Percentiles rank a stretch among this genome's conserved stretches.
Evolutionary conservation across 2,329 filamentous ascomycete genomes (phyloP).

Genomic region (Phaeosphaeria sp.): DNA sequence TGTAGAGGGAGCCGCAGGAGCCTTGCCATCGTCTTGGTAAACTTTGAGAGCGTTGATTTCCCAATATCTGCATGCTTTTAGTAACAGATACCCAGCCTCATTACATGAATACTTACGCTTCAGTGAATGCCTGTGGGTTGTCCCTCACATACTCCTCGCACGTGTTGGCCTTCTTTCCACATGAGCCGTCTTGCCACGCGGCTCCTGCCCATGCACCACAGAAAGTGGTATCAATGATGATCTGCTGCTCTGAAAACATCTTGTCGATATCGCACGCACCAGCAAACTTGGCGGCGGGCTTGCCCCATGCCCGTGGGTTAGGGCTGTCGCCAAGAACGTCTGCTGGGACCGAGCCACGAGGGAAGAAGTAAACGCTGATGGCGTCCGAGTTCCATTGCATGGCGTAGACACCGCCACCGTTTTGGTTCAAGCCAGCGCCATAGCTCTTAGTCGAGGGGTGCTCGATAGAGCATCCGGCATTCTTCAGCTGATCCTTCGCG

Average conservation of each 20-base stretch:
- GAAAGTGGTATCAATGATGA: slow-evolving; percentile 84
- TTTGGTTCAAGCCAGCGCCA: slow-evolving; percentile 61
- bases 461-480: slow-evolving; percentile 52
- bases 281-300: slow-evolving; percentile 71
- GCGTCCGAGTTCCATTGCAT: slow-evolving; percentile 69
- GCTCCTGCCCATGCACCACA: slow-evolving; percentile 87
- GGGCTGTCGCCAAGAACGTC: slow-evolving; percentile 68
- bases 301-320: slow-evolving; percentile 71
- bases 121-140: slow-evolving; percentile 72
- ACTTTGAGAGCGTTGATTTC: slow-evolving; percentile 60
- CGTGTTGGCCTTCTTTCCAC: slow-evolving; percentile 64
- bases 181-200: slow-evolving; percentile 69
- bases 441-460: slow-evolving; percentile 52
- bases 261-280: slow-evolving; percentile 72
- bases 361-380: slow-evolving; percentile 86
- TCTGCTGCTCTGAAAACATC: slow-evolving; percentile 74
- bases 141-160: slow-evolving; percentile 76
- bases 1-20: slow-evolving; percentile 12
- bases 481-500: slow-evolving; percentile 46
- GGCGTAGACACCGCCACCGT: slow-evolving; percentile 55
- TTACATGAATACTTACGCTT: no score
- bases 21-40: slow-evolving; percentile 39
- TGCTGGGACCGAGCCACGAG: slow-evolving; percentile 67
- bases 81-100: no score
- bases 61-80: no score